These are phyloP conservation scores for Pyrus bretschneideri DNA, from an alignment of 306 rosid species.

Conservation along the genomic window DNA sequence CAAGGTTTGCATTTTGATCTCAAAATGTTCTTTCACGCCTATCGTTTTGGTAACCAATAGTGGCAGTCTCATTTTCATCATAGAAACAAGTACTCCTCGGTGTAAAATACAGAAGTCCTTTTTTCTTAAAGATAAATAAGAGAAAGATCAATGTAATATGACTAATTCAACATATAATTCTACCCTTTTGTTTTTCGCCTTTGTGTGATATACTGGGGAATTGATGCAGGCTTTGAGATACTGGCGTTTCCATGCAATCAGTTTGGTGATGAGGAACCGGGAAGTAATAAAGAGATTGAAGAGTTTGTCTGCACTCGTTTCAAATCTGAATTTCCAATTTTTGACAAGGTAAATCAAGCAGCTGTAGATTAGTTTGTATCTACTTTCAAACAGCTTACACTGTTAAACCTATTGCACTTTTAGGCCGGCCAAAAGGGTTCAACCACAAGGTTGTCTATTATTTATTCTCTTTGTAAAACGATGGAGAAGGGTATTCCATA, in stretches of 20 bases:
- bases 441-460: not conserved
- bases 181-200: no score
- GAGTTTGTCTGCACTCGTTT: slow-evolving; percentile 39
- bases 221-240: slow-evolving; percentile 56
- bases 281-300: slow-evolving; percentile 64
- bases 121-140: no score
- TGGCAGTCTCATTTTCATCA: not conserved
- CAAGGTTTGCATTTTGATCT: slow-evolving; percentile 42
- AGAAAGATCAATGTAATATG: not conserved
- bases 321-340: slow-evolving; percentile 14
- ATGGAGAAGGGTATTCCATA: no score
- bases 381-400: not conserved
- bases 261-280: slow-evolving; percentile 81
- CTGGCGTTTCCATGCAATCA: slow-evolving; percentile 90
- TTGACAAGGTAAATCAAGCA: slow-evolving; percentile 12
- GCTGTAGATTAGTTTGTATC: not conserved
- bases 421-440: not conserved
- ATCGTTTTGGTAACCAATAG: not conserved
- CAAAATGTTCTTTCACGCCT: not conserved
- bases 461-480: not conserved
- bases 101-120: not conserved
- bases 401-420: not conserved
- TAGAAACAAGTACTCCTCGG: not conserved
- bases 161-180: not conserved
- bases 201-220: not conserved